Conservation (phyloP, 1,139 yeast species). For the Kluyveromyces sp. region DNA sequence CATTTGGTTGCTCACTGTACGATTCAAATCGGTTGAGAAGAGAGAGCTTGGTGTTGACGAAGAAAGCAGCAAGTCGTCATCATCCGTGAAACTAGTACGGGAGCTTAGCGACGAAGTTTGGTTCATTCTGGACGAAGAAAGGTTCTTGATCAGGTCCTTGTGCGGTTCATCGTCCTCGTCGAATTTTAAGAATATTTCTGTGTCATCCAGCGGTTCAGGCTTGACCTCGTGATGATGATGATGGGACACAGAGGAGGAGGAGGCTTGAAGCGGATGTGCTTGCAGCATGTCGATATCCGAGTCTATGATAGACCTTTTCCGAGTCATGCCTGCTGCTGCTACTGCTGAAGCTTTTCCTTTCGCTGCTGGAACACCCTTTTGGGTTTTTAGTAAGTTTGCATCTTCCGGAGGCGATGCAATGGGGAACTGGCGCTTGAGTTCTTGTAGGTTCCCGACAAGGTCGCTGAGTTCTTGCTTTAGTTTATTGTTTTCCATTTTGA, state of each 20-base stretch:
- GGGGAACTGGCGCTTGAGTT: conserved; percentile 15
- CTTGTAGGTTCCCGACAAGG: conserved; percentile 19
- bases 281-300: conserved; percentile 1
- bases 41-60: conserved; percentile 23
- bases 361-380: too few relatives aligned
- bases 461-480: conserved; percentile 20
- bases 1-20: conserved; percentile 3
- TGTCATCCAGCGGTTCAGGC: conserved; percentile 13
- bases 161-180: conserved; percentile 21
- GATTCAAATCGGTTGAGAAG: conserved; percentile 19
- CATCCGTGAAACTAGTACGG: conserved; percentile 17
- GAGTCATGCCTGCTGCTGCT: neutral
- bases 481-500: conserved; percentile 18
- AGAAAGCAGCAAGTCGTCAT: conserved; percentile 17
- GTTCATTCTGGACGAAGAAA: conserved; percentile 12
- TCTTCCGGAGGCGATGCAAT: neutral
- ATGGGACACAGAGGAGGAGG: too few relatives aligned
- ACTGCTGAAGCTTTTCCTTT: too few relatives aligned
- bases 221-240: conserved; percentile 2
- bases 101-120: conserved; percentile 14
- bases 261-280: neutral
- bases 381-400: neutral
- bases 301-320: conserved; percentile 3
- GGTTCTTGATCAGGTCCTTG: neutral
- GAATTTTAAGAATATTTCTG: conserved; percentile 25